These are phyloP conservation scores for Hymenoscyphus albidus DNA, from an alignment of 2,329 filamentous ascomycete species.

Conservation along the genomic window DNA sequence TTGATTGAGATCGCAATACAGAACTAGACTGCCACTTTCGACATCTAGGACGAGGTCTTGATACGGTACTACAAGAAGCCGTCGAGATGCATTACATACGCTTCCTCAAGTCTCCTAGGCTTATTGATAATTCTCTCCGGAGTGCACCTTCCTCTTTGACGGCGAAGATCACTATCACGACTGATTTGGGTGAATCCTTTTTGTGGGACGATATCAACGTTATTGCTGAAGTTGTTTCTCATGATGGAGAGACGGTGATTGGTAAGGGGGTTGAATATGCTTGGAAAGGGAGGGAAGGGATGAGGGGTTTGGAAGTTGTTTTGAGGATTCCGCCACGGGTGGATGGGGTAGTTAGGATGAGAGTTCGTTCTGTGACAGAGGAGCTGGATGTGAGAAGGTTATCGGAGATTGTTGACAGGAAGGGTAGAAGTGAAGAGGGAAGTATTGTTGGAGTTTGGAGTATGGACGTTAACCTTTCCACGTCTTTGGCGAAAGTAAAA, in stretches of 20 bases:
- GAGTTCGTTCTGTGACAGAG: slow-evolving; percentile 20
- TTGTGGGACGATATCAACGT: slow-evolving; percentile 31
- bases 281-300: slow-evolving; percentile 30
- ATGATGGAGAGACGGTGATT: slow-evolving; percentile 10
- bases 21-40: not conserved
- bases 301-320: slow-evolving; percentile 25
- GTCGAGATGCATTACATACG: slow-evolving; percentile 57
- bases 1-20: not conserved
- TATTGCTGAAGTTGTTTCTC: slow-evolving; percentile 18
- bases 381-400: slow-evolving; percentile 13
- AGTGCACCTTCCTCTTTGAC: slow-evolving; percentile 30
- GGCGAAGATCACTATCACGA: slow-evolving; percentile 60
- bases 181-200: slow-evolving; percentile 54
- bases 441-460: slow-evolving; percentile 27
- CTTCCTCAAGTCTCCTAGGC: slow-evolving; percentile 60
- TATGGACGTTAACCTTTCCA: slow-evolving; percentile 18
- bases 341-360: slow-evolving; percentile 17
- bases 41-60: not conserved
- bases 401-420: slow-evolving; percentile 11
- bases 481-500: not conserved
- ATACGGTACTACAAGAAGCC: not conserved
- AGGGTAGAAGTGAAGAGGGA: slow-evolving; percentile 2
- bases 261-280: slow-evolving; percentile 14
- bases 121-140: slow-evolving; percentile 36
- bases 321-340: slow-evolving; percentile 19